phyloP scores from a whole-genome alignment of 495 filamentous ascomycete genomes.

The Hypoxylon perforatum region DNA sequence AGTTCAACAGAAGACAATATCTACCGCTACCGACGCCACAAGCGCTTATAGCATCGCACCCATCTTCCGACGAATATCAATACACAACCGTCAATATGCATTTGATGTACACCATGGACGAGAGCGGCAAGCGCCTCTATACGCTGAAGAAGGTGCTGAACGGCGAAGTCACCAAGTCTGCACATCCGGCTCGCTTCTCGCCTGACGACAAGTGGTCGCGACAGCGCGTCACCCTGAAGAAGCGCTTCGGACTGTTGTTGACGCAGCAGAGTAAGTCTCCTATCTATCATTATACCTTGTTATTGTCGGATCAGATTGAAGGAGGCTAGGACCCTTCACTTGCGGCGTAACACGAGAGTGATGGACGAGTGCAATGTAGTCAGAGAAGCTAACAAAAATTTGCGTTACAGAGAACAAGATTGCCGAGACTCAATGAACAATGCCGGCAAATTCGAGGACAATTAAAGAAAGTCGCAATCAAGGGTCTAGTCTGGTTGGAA shows the following conservation, averaged over 20 bases:
- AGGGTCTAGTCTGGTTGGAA: neutral
- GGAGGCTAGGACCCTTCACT: neutral
- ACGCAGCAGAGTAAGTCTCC: constrained; percentile 78
- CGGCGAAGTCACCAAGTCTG: constrained; percentile 89
- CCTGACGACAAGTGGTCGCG: constrained; percentile 98
- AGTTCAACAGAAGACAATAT: neutral
- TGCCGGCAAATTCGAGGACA: neutral
- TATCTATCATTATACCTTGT: too few relatives aligned
- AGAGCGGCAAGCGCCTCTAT: constrained; percentile 84
- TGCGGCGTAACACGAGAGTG: neutral
- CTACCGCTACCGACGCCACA: neutral
- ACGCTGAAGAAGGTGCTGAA: constrained; percentile 84
- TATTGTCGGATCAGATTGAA: too few relatives aligned
- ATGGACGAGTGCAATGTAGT: neutral
- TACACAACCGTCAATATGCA: constrained; percentile 66
- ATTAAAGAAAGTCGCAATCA: neutral
- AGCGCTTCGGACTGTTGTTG: constrained; percentile 85
- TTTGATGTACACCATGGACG: constrained; percentile 86
- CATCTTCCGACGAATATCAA: neutral
- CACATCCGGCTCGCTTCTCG: constrained; percentile 95
- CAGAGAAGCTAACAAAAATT: constrained; percentile 5
- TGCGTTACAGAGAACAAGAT: constrained; percentile 43
- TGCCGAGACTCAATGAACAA: constrained; percentile 38
- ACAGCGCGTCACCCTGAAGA: constrained; percentile 92
- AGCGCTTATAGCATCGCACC: neutral